Evolutionary conservation across 805 yeast genomes (phyloP).

Genomic region (Clavispora carvajalis): DNA sequence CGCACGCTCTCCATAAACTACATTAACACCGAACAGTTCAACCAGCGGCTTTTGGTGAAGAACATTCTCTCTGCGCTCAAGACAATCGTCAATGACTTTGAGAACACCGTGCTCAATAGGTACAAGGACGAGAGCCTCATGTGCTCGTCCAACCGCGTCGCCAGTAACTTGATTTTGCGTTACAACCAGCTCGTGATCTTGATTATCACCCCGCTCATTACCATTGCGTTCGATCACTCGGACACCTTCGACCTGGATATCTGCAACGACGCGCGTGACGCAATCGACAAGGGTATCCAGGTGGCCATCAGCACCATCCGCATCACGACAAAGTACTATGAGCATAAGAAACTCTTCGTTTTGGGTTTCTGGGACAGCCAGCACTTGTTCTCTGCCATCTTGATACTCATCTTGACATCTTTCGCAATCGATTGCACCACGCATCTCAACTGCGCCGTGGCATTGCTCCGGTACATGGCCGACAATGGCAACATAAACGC

Average conservation of each 20-base stretch:
- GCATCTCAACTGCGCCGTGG: conserved; percentile 14
- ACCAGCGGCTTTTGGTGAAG: conserved; percentile 28
- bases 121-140: conserved; percentile 19
- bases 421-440: conserved; percentile 1
- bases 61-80: conserved; percentile 24
- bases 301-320: conserved; percentile 28
- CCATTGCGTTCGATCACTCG: conserved; percentile 23
- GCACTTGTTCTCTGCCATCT: conserved; percentile 30
- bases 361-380: conserved; percentile 39
- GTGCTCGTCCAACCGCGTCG: conserved; percentile 19
- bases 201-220: conserved; percentile 30
- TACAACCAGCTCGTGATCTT: conserved; percentile 30
- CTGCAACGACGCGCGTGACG: conserved; percentile 18
- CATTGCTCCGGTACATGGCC: conserved; percentile 32
- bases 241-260: conserved; percentile 19
- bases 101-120: conserved; percentile 22
- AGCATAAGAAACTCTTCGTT: conserved; percentile 23
- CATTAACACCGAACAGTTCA: conserved; percentile 37
- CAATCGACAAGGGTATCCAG: conserved; percentile 24
- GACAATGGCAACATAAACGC: conserved; percentile 32
- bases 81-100: conserved; percentile 29
- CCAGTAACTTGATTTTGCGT: conserved; percentile 31
- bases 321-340: conserved; percentile 24
- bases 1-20: conserved; percentile 36
- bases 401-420: conserved; percentile 23